Evolutionary conservation across 2,329 filamentous ascomycete genomes (phyloP).

Genomic region (Ascochyta fabae): DNA sequence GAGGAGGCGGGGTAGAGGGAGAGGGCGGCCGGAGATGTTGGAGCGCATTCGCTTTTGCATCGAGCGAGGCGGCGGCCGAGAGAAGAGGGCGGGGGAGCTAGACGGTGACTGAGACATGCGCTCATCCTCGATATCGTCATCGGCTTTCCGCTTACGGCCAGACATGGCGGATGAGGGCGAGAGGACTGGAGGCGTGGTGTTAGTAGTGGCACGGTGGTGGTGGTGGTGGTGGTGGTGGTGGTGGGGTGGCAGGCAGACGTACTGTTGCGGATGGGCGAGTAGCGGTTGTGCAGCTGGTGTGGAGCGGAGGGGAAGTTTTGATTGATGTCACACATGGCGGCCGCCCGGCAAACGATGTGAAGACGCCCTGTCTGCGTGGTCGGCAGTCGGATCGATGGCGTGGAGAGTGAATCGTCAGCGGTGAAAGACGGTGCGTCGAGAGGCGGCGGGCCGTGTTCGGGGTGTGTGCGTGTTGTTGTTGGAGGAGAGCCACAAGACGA

Average conservation of each 20-base stretch:
- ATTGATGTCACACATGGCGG: constrained; percentile 65
- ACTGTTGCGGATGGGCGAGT: constrained; percentile 67
- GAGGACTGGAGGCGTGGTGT: constrained; percentile 32
- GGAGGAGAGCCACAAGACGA: constrained; percentile 26
- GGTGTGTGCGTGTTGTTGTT: constrained; percentile 27
- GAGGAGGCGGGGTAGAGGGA: constrained; percentile 77
- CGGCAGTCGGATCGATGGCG: constrained; percentile 5
- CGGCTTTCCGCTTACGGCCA: constrained; percentile 84
- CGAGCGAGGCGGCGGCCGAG: constrained; percentile 66
- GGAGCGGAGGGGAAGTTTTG: constrained; percentile 66
- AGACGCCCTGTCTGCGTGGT: constrained; percentile 20
- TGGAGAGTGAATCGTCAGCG: constrained; percentile 1
- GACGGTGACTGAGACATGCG: constrained; percentile 91
- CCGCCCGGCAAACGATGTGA: constrained; percentile 30
- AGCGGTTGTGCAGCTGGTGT: constrained; percentile 65
- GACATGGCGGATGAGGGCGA: constrained; percentile 53
- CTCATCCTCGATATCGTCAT: constrained; percentile 73
- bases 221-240: neutral
- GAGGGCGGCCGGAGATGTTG: constrained; percentile 71
- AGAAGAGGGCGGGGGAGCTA: constrained; percentile 77
- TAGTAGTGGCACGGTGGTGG: constrained; percentile 16
- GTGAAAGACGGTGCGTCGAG: neutral
- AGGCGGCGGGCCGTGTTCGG: constrained; percentile 15
- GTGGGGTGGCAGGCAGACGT: constrained; percentile 39
- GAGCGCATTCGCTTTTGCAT: constrained; percentile 68